Conservation (phyloP, 768 basidiomycete genomes). For the Tylopilus sp. region DNA sequence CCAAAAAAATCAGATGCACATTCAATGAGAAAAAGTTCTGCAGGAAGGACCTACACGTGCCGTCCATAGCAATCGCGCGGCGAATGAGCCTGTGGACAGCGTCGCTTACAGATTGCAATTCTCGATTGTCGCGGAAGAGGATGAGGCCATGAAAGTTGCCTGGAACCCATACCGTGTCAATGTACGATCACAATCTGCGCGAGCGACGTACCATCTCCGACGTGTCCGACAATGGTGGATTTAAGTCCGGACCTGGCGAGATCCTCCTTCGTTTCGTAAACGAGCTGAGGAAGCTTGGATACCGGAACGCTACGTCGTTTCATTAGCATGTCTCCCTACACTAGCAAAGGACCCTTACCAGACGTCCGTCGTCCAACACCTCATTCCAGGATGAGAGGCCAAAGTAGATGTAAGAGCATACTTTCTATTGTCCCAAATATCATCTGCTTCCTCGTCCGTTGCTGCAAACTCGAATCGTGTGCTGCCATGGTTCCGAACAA, state of each 20-base stretch:
- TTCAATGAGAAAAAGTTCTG: neutral
- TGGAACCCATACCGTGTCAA: slow-evolving; percentile 9
- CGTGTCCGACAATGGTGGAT: slow-evolving; percentile 79
- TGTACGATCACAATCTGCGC: neutral
- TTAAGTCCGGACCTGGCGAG: slow-evolving; percentile 51
- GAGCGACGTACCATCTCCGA: slow-evolving; percentile 64
- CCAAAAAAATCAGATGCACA: neutral
- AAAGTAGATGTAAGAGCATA: slow-evolving; percentile 74
- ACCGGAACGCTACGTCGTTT: slow-evolving; percentile 56
- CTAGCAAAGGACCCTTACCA: slow-evolving; percentile 48
- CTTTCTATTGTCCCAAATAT: slow-evolving; percentile 84
- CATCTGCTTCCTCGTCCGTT: slow-evolving; percentile 69
- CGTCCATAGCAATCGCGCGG: slow-evolving; percentile 70
- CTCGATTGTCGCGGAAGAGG: slow-evolving; percentile 56
- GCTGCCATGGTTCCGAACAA: slow-evolving; percentile 69
- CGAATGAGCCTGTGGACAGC: slow-evolving; percentile 70
- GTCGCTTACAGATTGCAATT: slow-evolving; percentile 49
- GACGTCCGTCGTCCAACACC: slow-evolving; percentile 87
- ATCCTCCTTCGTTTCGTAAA: slow-evolving; percentile 78
- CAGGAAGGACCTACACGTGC: slow-evolving; percentile 55
- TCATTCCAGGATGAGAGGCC: slow-evolving; percentile 57
- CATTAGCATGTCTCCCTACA: neutral
- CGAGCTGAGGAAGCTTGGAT: slow-evolving; percentile 65
- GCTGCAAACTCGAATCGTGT: slow-evolving; percentile 68
- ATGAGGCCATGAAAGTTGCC: too few species aligned